phyloP scores from a whole-genome alignment of 495 filamentous ascomycete genomes.

The Penicillium ochrochloron region DNA sequence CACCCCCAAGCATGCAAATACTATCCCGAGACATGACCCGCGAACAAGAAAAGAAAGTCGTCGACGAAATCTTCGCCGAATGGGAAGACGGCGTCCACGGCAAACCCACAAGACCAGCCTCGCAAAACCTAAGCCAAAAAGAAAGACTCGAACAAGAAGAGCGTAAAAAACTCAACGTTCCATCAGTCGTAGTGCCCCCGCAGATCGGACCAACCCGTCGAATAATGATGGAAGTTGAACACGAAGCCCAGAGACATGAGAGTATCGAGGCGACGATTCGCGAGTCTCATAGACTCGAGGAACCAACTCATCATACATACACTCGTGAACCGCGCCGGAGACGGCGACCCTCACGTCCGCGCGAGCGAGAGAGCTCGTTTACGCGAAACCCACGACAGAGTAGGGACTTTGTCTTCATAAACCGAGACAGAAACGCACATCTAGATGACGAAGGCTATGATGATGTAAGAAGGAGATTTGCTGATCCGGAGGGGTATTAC shows the following conservation, averaged over 20 bases:
- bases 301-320: neutral
- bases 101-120: neutral
- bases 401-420: neutral
- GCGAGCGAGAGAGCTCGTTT: neutral
- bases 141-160: neutral
- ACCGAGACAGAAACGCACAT: neutral
- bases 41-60: neutral
- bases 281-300: neutral
- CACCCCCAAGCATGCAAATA: neutral
- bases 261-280: neutral
- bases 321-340: neutral
- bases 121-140: neutral
- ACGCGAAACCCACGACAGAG: neutral
- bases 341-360: neutral
- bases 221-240: constrained; percentile 1
- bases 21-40: neutral
- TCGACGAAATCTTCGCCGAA: neutral
- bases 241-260: neutral
- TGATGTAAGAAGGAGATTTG: neutral
- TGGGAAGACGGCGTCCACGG: neutral
- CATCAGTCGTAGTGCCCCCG: neutral
- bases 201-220: neutral
- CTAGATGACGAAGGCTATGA: neutral
- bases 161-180: neutral
- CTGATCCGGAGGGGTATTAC: neutral